A percentile compares a stretch with the other conserved stretches of the same genome.
Conservation (phyloP, 2,329 filamentous ascomycete species). For the Trichoderma breve region DNA sequence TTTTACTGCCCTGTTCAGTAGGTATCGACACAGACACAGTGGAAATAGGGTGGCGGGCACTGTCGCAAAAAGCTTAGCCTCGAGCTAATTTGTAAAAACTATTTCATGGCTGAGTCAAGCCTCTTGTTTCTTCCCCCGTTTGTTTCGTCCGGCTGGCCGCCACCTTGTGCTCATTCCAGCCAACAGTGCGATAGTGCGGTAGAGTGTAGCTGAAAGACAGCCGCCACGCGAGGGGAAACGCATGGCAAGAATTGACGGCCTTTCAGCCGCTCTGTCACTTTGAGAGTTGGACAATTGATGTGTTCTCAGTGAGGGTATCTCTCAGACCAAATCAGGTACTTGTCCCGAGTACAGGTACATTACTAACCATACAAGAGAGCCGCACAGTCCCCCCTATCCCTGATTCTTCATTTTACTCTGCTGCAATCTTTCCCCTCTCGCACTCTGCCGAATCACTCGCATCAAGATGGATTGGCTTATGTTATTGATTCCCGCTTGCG, state of each 20-base stretch:
- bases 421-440: background rate
- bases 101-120: constrained; percentile 5
- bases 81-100: background rate
- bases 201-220: background rate
- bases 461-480: background rate
- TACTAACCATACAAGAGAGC: background rate
- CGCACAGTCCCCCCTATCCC: background rate
- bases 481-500: background rate
- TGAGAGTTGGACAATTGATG: background rate
- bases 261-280: background rate
- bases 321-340: no score
- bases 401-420: background rate
- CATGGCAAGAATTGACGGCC: background rate
- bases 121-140: background rate
- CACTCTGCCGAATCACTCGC: constrained; percentile 10
- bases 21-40: background rate
- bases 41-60: background rate
- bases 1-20: background rate
- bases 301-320: no score
- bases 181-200: background rate
- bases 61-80: constrained; percentile 17
- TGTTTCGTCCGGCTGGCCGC: background rate
- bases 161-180: background rate
- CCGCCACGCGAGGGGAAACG: background rate
- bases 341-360: no score